A percentile compares a stretch with the other conserved stretches of the same genome.
phyloP scores from a whole-genome alignment of 2,329 filamentous ascomycete genomes.

The Malbranchea zuffiana region DNA sequence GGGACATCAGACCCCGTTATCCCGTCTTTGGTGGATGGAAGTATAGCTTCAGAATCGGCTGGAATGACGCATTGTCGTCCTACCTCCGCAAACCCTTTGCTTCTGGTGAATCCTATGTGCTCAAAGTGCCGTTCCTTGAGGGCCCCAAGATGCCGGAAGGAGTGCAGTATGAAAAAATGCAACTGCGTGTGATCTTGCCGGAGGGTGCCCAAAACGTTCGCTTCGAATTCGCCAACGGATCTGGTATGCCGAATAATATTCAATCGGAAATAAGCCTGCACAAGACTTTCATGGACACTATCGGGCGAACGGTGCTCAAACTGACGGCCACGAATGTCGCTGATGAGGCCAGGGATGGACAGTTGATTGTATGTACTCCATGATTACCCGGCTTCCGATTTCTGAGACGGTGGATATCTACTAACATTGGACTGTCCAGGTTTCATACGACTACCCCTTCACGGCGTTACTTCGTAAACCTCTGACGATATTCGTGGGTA shows the following conservation, averaged over 20 bases:
- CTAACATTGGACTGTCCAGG: constrained; percentile 21
- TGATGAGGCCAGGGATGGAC: constrained; percentile 76
- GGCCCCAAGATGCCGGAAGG: constrained; percentile 80
- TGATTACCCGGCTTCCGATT: not conserved
- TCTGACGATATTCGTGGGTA: constrained; percentile 62
- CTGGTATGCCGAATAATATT: constrained; percentile 50
- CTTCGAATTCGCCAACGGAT: constrained; percentile 64
- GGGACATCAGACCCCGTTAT: constrained; percentile 88
- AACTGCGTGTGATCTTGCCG: constrained; percentile 73
- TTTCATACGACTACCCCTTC: constrained; percentile 78
- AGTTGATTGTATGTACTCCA: constrained; percentile 51
- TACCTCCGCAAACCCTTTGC: constrained; percentile 56
- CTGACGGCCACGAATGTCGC: constrained; percentile 77
- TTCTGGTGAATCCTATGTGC: constrained; percentile 59
- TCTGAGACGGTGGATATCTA: not conserved
- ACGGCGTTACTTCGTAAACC: constrained; percentile 73
- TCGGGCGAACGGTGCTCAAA: constrained; percentile 72
- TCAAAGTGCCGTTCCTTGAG: constrained; percentile 88
- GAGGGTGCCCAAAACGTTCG: constrained; percentile 62
- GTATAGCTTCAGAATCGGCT: constrained; percentile 92
- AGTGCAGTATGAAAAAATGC: constrained; percentile 70
- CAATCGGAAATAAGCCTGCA: constrained; percentile 53
- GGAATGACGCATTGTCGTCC: constrained; percentile 74
- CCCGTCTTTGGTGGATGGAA: constrained; percentile 98
- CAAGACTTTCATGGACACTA: constrained; percentile 85